Evolutionary conservation across 179 eudicot species (phyloP), one percentile per base, ranked within the genome.

Genomic region (Beta lomatogona): DNA sequence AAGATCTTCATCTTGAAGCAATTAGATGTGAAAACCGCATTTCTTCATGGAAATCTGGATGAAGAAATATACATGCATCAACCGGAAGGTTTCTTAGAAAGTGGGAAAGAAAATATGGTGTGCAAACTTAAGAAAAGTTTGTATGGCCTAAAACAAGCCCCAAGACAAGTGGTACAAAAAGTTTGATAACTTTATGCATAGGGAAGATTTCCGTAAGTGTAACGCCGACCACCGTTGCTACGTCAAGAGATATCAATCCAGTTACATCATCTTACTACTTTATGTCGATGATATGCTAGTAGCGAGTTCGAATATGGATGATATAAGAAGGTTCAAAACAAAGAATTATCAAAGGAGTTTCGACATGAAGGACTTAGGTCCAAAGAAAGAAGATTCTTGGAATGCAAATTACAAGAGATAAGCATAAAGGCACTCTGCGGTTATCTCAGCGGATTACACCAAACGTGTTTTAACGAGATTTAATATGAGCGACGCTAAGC

Each of bases 181-280:
- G 44, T 65, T 65, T 65, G 36, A 65, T 25, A 65, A 28, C 52
- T 48, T 48, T 48, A 48, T 48, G 52, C 6, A 48, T 9, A 48
- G 9, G 3, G 52, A 48, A 48, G 52, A 48, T 48, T 5, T 60
- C 6, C 64, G n/a, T 0, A 5, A 16, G 22, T 59, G 64, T 8
- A 59, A 60, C 65, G 12, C 65, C 7, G 36, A 48, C 74, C 74
- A 71, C 28, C 46, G 25, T 19, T n/a, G 74, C 16, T 71, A 71
- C 74, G 19, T 71, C 10, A 71, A 46, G 55, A 71, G 55, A 71
- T 71, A 71, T 45, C 55, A n/a, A 11, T 46, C 74, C 14, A 71
- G 74, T 71, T 71, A 45, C 25, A 67, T 67, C 48, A 67, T 67
- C 71, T 67, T 67, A 67, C 71, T 67, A 36, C 71, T 64, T 11